A percentile compares a stretch with the other conserved stretches of the same genome.
These are phyloP conservation scores for Penicillium sp. DNA, from an alignment of 2,329 filamentous ascomycete species.

Conservation along the genomic window DNA sequence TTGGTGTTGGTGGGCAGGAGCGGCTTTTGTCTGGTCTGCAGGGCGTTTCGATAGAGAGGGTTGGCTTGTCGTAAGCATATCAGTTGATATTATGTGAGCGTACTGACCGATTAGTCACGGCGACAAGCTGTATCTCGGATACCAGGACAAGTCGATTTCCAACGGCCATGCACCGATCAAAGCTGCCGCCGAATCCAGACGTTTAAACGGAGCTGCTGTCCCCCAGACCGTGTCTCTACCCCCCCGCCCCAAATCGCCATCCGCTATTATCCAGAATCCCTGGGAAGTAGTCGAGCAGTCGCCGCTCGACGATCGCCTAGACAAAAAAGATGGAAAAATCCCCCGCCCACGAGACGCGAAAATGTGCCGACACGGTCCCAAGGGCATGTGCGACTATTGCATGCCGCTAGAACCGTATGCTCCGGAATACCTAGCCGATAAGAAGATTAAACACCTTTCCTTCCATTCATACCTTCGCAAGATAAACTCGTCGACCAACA, in stretches of 20 bases:
- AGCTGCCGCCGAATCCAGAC: slow-evolving; percentile 25
- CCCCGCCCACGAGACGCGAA: slow-evolving; percentile 66
- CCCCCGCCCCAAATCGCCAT: slow-evolving; percentile 54
- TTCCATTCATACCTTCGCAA: slow-evolving; percentile 94
- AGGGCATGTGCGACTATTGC: slow-evolving; percentile 99
- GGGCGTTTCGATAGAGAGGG: slow-evolving; percentile 53
- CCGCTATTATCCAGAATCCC: slow-evolving; percentile 70
- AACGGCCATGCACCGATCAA: slow-evolving; percentile 42
- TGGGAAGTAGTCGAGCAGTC: slow-evolving; percentile 94
- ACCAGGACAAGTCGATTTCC: slow-evolving; percentile 56
- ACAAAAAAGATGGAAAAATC: slow-evolving; percentile 88
- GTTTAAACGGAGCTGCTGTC: slow-evolving; percentile 35
- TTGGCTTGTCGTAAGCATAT: slow-evolving; percentile 53
- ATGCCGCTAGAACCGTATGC: slow-evolving; percentile 95
- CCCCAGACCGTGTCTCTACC: slow-evolving; percentile 56
- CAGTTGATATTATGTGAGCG: neutral
- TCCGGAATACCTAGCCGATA: slow-evolving; percentile 80
- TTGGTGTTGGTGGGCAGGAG: slow-evolving; percentile 54
- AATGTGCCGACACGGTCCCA: slow-evolving; percentile 93
- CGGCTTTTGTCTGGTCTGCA: slow-evolving; percentile 49
- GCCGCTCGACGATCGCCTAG: slow-evolving; percentile 76
- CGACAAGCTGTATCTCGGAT: slow-evolving; percentile 84
- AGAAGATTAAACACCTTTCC: slow-evolving; percentile 98
- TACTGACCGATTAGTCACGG: slow-evolving; percentile 61
- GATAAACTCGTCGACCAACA: slow-evolving; percentile 94